Percentiles rank a stretch among this genome's conserved stretches.
phyloP scores from a whole-genome alignment of 805 yeast genomes.

The Candida germanica region DNA sequence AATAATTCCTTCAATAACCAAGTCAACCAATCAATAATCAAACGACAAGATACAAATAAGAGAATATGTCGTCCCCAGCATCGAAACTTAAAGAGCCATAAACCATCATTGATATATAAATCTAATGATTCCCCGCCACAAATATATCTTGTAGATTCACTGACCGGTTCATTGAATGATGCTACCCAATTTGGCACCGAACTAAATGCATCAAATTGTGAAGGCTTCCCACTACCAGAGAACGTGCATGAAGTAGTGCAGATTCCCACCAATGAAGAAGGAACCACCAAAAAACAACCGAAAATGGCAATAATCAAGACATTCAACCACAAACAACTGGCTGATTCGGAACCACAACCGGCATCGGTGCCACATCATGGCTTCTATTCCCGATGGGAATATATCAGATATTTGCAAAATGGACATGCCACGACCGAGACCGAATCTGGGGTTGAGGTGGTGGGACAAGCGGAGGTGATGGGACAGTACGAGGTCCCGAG shows the following conservation, averaged over 20 bases:
- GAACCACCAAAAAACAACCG: conserved; percentile 6
- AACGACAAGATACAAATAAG: conserved; percentile 12
- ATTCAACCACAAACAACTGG: conserved; percentile 18
- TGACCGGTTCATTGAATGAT: conserved; percentile 57
- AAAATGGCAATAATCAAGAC: conserved; percentile 44
- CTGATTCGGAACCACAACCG: background rate
- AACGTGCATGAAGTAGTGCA: conserved; percentile 55
- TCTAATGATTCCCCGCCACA: conserved; percentile 10
- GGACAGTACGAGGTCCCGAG: background rate
- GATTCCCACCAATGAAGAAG: conserved; percentile 47
- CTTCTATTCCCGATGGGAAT: conserved; percentile 30
- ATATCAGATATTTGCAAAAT: conserved; percentile 18
- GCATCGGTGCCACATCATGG: conserved; percentile 16
- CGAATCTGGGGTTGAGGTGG: conserved; percentile 22
- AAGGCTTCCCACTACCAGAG: conserved; percentile 62
- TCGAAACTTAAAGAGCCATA: conserved; percentile 20
- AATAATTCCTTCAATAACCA: background rate
- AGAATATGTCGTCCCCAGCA: conserved; percentile 45
- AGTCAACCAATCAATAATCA: background rate
- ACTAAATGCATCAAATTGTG: conserved; percentile 58
- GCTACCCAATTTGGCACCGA: conserved; percentile 72
- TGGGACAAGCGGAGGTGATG: conserved; percentile 8
- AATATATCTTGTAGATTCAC: conserved; percentile 57
- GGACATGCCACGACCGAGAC: conserved; percentile 5
- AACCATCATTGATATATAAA: conserved; percentile 28